These are phyloP conservation scores for Pseudophaeomoniella oleicola DNA, from an alignment of 2,329 filamentous ascomycete genomes.

Conservation along the genomic window DNA sequence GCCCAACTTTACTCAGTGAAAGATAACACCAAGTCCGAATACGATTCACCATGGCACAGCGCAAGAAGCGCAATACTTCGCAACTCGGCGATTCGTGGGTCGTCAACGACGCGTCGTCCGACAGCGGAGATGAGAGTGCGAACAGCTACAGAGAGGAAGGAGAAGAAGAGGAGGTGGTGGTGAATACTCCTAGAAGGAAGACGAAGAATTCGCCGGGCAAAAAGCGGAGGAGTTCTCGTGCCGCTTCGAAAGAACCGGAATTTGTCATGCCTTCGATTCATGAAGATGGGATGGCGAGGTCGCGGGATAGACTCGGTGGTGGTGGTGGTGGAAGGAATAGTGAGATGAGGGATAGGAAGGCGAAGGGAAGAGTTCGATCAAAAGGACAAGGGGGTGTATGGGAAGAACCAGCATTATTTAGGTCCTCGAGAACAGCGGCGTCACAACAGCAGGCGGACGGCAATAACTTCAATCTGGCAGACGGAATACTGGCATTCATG, in stretches of 20 bases:
- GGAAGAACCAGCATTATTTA: neutral
- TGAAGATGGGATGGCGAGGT: conserved; percentile 1
- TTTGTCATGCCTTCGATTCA: conserved; percentile 12
- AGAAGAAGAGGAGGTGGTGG: neutral
- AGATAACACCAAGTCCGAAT: too few relatives aligned
- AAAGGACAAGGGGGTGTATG: neutral
- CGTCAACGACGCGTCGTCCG: conserved; percentile 3
- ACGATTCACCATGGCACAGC: too few relatives aligned
- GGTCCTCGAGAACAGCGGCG: neutral
- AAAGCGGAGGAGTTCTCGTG: neutral
- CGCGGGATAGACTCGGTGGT: neutral
- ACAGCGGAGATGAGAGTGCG: conserved; percentile 3
- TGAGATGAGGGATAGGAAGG: neutral
- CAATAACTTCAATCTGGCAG: too few relatives aligned
- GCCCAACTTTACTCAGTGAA: too few relatives aligned
- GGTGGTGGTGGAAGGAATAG: neutral
- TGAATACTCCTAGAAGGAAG: neutral
- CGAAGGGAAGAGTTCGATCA: neutral
- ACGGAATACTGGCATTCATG: neutral
- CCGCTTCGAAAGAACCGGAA: conserved; percentile 4
- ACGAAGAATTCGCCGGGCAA: neutral
- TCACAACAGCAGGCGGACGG: neutral
- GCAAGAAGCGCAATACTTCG: conserved; percentile 2
- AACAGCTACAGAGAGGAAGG: conserved; percentile 2
- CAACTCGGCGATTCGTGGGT: conserved; percentile 8